Evolutionary conservation across 129 eudicot genomes (phyloP), one percentile per base, ranked within the genome.

Genomic region (Calendula officinalis): DNA sequence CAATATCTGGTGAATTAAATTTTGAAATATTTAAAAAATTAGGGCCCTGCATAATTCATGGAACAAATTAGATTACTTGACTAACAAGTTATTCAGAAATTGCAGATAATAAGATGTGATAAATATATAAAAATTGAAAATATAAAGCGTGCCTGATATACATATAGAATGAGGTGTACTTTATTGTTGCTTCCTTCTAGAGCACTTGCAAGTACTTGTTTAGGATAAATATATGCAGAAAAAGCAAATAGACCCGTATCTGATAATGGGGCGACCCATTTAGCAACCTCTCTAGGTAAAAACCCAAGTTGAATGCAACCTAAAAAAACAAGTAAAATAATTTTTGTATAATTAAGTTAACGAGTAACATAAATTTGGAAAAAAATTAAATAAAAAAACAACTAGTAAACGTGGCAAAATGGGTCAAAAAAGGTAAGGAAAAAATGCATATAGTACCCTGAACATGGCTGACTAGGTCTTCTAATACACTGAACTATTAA

Each of bases 121-220:
- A 39, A 51, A 37, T n/a, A n/a, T n/a, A n/a, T 30, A 45, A n/a
- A 34, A 57, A 56, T 8, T 55, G 7, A 5, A 64, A 69, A 56
- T 8, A 64, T 11, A 5, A 64, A 64, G 16, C 85, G 62, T 82
- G 80, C 95, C 95, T 81, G 80, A 50, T 82, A 78, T 50, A 82
- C 95, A 69, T 84, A 78, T 30, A 86, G 76, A 58, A 84, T 80
- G 77, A 91, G 73, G 68, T 74, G 79, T 54, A 83, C 86, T 86
- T 80, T 91, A 72, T 58, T 78, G 75, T 70, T 74, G 80, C 78
- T 86, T 74, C 91, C 97, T 75, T 84, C 95, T 63, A 84, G 75
- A 68, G 95, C 97, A 91, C 89, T 74, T 53, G 77, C 78, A 78
- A 91, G 97, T 70, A 77, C 97, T 73, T 91, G 89, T 44, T 82